Evolutionary conservation across 345 rosid genomes (phyloP), one percentile per base, ranked within the genome.

Genomic region (Aethionema arabicum): DNA sequence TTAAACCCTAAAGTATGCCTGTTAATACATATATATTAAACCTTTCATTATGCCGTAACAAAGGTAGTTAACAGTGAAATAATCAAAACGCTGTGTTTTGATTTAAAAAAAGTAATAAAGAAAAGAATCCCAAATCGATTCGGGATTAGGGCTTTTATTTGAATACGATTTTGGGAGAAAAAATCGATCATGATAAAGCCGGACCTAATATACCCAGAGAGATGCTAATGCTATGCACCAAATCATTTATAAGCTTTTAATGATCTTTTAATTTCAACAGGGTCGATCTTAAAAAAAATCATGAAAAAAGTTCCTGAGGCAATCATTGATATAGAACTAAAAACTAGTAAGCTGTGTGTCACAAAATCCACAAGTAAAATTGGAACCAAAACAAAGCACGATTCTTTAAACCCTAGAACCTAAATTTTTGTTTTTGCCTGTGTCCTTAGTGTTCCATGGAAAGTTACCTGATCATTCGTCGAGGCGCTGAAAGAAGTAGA

Each of bases 401-500:
- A 52, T 51, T 44, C 32, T 35, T 44, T 40, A 55, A 52, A 29
- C 41, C 66, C 55, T 68, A 52, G 30, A 52, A 54, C 61, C 65
- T 52, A 44, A 52, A 45, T 53, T 7, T 68, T 13, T 60, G 65
- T 47, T 43, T 36, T 7, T 50, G 13, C 44, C 15, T n/a, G 8
- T 31, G 15, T 5, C 13, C 36, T 38, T 32, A 32, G 30, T 39
- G 30, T 39, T 67, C 52, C 52, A 32, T 32, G n/a, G 11, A 16
- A 13, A 38, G 37, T 21, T n/a, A 31, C 21, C 14, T 40, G 27
- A 57, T 85, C 80, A 90, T 73, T 70, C 64, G 57, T 66, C 68
- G 35, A 90, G 61, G 73, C 99, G 85, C 82, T 88, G 89, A 52
- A 95, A 90, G 82, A 95, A 90, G 79, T 95, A 95, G 67, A 90